A percentile compares a stretch with the other conserved stretches of the same genome.
These are phyloP conservation scores for Tuber microsphaerosporum DNA, from an alignment of 495 filamentous ascomycete genomes.

Conservation along the genomic window DNA sequence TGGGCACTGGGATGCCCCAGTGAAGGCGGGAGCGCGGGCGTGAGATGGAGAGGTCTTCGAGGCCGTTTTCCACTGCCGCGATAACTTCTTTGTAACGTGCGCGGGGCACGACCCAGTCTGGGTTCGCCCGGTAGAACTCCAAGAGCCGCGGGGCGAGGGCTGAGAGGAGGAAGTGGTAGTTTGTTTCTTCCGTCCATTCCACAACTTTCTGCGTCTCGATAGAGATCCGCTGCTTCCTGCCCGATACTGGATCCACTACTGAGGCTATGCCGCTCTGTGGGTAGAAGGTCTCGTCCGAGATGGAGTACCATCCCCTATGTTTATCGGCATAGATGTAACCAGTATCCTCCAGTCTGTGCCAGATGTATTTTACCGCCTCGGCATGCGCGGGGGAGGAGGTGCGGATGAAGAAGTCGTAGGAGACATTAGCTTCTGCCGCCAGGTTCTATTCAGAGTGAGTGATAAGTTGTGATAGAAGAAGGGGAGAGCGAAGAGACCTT, in stretches of 20 bases:
- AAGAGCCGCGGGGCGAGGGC: slow-evolving; percentile 67
- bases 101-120: slow-evolving; percentile 61
- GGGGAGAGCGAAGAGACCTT: slow-evolving; percentile 38
- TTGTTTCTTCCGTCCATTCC: slow-evolving; percentile 87
- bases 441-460: slow-evolving; percentile 48
- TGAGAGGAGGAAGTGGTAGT: slow-evolving; percentile 91
- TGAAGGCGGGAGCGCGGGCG: slow-evolving; percentile 66
- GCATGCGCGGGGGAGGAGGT: slow-evolving; percentile 77
- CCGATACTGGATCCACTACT: slow-evolving; percentile 73
- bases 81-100: slow-evolving; percentile 63
- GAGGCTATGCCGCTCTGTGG: slow-evolving; percentile 66
- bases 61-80: slow-evolving; percentile 58
- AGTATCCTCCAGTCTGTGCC: slow-evolving; percentile 65
- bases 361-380: slow-evolving; percentile 84
- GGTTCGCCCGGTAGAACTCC: slow-evolving; percentile 67
- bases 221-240: slow-evolving; percentile 67
- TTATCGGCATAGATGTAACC: slow-evolving; percentile 77
- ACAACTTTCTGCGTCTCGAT: slow-evolving; percentile 84
- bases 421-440: slow-evolving; percentile 59
- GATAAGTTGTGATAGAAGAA: slow-evolving; percentile 14
- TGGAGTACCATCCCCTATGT: slow-evolving; percentile 93
- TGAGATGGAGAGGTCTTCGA: slow-evolving; percentile 84
- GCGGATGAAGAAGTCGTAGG: slow-evolving; percentile 78
- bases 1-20: slow-evolving; percentile 89
- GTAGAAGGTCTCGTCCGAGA: slow-evolving; percentile 94